Conservation (phyloP, 2,329 filamentous ascomycete genomes). For the Chaetomiaceae sp. region DNA sequence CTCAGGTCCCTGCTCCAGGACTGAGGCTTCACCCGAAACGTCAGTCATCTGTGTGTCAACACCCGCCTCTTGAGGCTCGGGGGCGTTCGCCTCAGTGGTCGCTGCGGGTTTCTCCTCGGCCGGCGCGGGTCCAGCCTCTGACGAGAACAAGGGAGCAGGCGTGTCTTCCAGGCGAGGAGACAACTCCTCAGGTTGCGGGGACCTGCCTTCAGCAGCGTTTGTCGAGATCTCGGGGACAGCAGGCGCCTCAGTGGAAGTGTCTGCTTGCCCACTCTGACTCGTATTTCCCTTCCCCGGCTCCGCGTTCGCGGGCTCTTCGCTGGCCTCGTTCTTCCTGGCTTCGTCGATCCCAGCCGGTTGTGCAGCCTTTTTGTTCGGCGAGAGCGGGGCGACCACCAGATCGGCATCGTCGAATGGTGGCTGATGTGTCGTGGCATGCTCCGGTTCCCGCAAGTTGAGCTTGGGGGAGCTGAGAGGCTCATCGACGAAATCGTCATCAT, state of each 20-base stretch:
- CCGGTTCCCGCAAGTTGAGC: constrained; percentile 50
- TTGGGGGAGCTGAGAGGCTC: constrained; percentile 67
- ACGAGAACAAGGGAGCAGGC: constrained; percentile 56
- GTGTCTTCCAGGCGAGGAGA: constrained; percentile 49
- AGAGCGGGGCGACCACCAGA: constrained; percentile 53
- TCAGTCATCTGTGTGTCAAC: constrained; percentile 7
- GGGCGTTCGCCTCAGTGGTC: not conserved
- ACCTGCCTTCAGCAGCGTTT: constrained; percentile 5
- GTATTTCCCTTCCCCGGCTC: not conserved
- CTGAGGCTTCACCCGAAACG: not conserved
- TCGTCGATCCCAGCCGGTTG: constrained; percentile 7
- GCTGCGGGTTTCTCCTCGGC: not conserved
- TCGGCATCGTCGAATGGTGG: constrained; percentile 53
- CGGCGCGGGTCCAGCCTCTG: not conserved
- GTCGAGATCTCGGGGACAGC: constrained; percentile 4
- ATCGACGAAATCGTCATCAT: constrained; percentile 72
- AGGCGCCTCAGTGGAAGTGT: constrained; percentile 31
- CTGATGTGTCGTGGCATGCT: constrained; percentile 44
- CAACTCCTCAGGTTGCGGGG: constrained; percentile 7
- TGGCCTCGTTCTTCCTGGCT: not conserved
- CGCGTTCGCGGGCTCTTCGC: not conserved
- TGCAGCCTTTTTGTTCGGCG: constrained; percentile 42
- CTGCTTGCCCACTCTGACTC: no score
- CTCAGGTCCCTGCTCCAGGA: not conserved
- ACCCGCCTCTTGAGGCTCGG: constrained; percentile 6